Evolutionary conservation across 345 rosid genomes (phyloP), one percentile per base, ranked within the genome.

Genomic region (Balakata baccata): DNA sequence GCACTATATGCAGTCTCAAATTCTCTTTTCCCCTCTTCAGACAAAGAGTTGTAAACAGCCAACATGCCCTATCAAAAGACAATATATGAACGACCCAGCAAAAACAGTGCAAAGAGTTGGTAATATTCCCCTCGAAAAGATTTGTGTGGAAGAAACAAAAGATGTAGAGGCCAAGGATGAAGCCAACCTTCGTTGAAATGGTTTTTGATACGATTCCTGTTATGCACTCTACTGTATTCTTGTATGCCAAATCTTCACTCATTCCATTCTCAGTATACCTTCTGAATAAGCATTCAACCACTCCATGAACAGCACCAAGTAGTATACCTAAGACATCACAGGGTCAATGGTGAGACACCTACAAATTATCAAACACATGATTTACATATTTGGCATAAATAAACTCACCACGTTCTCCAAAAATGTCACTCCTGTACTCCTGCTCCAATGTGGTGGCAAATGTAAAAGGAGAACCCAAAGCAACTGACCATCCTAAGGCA

Each of bases 351-450:
- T n/a, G 8, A 64, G 50, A 18, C 2, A 41, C 29, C 9, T 20
- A n/a, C 38, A 41, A 41, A 64, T n/a, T 64, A 29, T 18, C n/a
- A 64, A 41, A 49, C 13, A 41, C 16, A n/a, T 41, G 50, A n/a
- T 38, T n/a, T 2, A 64, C 29, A 64, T 43, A n/a, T n/a, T 18
- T 20, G 12, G 10, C 37, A 8, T 2, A 13, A 16, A 29, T 25
- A 2, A 50, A 78, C 89, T 78, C 59, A 89, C 98, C 98, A 17
- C 97, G 85, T 81, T 93, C 98, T 72, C 98, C 98, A 69, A 93
- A 93, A 73, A 93, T 93, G 79, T 93, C 98, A 86, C 98, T 93
- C 90, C 77, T 91, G 83, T 93, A 93, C 84, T 93, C 98, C 79
- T 88, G 90, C 84, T 93, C 98, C 76, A 93, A 82, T 50, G 93